Evolutionary conservation across 805 yeast species (phyloP).

Genomic region (Metschnikowia arizonensis): DNA sequence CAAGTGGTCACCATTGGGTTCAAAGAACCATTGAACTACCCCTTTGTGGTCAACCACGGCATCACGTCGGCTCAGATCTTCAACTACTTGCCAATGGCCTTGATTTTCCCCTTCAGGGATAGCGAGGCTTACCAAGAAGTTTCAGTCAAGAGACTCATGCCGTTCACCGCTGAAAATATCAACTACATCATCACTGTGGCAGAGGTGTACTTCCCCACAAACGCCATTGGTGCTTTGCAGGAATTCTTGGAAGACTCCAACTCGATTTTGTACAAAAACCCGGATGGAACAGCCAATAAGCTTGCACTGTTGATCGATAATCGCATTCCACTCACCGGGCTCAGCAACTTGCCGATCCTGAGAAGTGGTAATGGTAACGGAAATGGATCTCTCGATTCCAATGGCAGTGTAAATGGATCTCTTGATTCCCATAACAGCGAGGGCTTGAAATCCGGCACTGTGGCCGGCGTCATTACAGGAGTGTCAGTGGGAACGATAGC

Average conservation of each 20-base stretch:
- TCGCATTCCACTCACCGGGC: constrained; percentile 54
- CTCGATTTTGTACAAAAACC: constrained; percentile 61
- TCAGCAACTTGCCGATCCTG: constrained; percentile 20
- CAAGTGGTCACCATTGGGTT: constrained; percentile 72
- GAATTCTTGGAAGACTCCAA: constrained; percentile 43
- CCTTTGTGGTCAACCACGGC: constrained; percentile 70
- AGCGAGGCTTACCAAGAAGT: constrained; percentile 34
- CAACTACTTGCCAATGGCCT: constrained; percentile 73
- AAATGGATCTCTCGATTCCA: constrained; percentile 36
- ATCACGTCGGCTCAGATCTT: constrained; percentile 80
- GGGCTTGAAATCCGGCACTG: constrained; percentile 33
- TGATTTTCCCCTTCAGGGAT: constrained; percentile 57
- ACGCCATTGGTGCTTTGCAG: constrained; percentile 47
- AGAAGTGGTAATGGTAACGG: constrained; percentile 12
- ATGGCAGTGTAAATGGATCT: constrained; percentile 29
- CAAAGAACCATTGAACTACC: constrained; percentile 73
- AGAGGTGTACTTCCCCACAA: constrained; percentile 72
- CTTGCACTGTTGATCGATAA: constrained; percentile 72
- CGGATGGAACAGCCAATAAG: constrained; percentile 49
- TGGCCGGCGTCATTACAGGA: constrained; percentile 81
- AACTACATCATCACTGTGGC: constrained; percentile 82
- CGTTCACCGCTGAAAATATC: constrained; percentile 54
- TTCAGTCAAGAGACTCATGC: constrained; percentile 66
- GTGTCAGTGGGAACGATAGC: constrained; percentile 71
- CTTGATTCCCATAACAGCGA: constrained; percentile 24